Conservation (phyloP, 2,329 filamentous ascomycete species). For the Ophiocordyceps robertsii region DNA sequence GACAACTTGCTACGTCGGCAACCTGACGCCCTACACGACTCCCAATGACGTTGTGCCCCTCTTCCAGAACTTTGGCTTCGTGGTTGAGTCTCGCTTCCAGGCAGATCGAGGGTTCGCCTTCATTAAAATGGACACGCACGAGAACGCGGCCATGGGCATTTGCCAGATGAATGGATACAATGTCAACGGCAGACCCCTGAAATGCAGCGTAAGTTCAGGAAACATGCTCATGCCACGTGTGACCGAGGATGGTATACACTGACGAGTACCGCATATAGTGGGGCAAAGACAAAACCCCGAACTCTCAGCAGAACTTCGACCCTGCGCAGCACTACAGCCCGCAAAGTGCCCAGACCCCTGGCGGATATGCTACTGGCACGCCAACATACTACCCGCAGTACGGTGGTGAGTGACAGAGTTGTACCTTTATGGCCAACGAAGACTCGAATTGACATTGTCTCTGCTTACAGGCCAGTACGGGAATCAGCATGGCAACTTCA, state of each 20-base stretch:
- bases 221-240: neutral
- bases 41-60: constrained; percentile 94
- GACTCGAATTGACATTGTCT: neutral
- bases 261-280: constrained; percentile 45
- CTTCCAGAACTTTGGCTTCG: constrained; percentile 97
- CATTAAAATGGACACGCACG: constrained; percentile 97
- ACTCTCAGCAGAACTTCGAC: constrained; percentile 52
- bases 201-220: constrained; percentile 78
- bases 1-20: constrained; percentile 96
- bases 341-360: constrained; percentile 58
- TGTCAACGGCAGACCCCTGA: constrained; percentile 89
- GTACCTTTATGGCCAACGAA: neutral
- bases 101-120: constrained; percentile 96
- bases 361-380: constrained; percentile 57
- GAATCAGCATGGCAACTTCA: constrained; percentile 56
- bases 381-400: constrained; percentile 93
- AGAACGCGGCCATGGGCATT: constrained; percentile 96
- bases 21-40: constrained; percentile 93
- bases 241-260: constrained; percentile 6
- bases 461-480: constrained; percentile 35
- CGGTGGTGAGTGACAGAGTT: constrained; percentile 45
- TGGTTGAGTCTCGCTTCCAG: constrained; percentile 95
- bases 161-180: constrained; percentile 97
- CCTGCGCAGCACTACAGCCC: constrained; percentile 60
- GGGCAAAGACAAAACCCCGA: constrained; percentile 97